These are phyloP conservation scores for Talaromyces verruculosus DNA, from an alignment of 2,329 filamentous ascomycete genomes.

Conservation along the genomic window DNA sequence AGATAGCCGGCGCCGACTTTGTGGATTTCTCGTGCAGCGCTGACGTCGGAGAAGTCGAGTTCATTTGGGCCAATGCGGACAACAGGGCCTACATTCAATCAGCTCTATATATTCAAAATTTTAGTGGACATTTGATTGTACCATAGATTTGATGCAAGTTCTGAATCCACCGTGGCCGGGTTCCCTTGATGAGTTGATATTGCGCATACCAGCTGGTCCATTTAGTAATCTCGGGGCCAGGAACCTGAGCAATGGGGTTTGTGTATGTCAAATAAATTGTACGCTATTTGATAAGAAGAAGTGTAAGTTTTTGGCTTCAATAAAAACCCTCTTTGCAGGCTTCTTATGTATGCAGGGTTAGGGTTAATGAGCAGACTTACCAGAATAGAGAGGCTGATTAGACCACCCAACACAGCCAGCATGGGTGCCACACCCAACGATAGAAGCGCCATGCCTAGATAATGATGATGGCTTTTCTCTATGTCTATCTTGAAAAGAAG, in stretches of 20 bases:
- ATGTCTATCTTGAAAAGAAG: neutral
- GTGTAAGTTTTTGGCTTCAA: neutral
- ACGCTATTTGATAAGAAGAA: neutral
- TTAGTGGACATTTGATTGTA: slow-evolving; percentile 7
- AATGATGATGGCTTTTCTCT: neutral
- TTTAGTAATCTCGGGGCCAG: slow-evolving; percentile 29
- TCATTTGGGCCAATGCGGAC: slow-evolving; percentile 33
- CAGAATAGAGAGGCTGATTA: neutral
- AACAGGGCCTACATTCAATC: slow-evolving; percentile 29
- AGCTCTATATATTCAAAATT: neutral
- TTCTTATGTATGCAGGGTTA: neutral
- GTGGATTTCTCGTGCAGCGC: slow-evolving; percentile 36
- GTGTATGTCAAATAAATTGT: slow-evolving; percentile 4
- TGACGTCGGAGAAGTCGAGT: slow-evolving; percentile 41
- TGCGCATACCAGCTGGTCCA: slow-evolving; percentile 27
- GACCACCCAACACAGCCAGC: neutral
- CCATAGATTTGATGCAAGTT: slow-evolving; percentile 33
- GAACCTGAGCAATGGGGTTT: slow-evolving; percentile 25
- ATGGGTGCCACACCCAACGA: neutral
- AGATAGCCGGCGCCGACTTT: slow-evolving; percentile 33
- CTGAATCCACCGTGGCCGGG: slow-evolving; percentile 28
- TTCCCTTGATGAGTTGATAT: slow-evolving; percentile 28
- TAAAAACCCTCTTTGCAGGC: neutral
- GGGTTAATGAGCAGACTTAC: neutral
- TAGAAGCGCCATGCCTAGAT: neutral